Evolutionary conservation across 129 eudicot species (phyloP).

Genomic region (Escallonia rubra): DNA sequence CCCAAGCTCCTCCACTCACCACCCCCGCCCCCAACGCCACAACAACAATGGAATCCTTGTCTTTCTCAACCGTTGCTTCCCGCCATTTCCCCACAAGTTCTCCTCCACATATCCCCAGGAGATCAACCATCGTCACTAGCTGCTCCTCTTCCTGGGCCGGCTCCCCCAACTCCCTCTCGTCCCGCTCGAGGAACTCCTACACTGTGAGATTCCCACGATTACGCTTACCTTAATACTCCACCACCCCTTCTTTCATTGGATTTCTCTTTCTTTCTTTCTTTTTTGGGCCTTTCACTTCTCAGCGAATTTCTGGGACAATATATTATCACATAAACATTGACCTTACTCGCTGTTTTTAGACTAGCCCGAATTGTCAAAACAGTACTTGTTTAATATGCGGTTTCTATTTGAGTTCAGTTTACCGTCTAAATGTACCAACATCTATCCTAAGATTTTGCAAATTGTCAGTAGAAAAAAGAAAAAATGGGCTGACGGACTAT

Average conservation of each 20-base stretch:
- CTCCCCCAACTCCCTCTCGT: constrained; percentile 43
- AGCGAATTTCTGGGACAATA: no score
- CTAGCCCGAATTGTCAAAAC: not conserved
- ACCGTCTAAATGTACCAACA: no score
- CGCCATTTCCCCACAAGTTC: constrained; percentile 55
- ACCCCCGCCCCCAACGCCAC: no score
- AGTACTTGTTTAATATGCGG: not conserved
- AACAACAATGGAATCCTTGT: constrained; percentile 31
- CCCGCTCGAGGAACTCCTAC: constrained; percentile 46
- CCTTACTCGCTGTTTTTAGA: not conserved
- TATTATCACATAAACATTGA: no score
- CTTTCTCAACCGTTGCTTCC: constrained; percentile 47
- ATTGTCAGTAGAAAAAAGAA: no score
- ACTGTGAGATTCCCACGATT: constrained; percentile 21
- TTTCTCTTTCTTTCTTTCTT: no score
- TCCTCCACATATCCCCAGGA: constrained; percentile 11
- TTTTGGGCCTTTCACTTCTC: no score
- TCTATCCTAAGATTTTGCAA: no score
- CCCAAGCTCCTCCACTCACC: not conserved
- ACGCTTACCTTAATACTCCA: not conserved
- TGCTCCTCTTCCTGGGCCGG: constrained; percentile 23
- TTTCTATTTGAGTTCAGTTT: no score
- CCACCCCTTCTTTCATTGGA: no score
- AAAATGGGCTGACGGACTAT: no score
- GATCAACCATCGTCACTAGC: not conserved